Conservation (phyloP, 495 filamentous ascomycete species). For the Recurvomyces mirabilis region DNA sequence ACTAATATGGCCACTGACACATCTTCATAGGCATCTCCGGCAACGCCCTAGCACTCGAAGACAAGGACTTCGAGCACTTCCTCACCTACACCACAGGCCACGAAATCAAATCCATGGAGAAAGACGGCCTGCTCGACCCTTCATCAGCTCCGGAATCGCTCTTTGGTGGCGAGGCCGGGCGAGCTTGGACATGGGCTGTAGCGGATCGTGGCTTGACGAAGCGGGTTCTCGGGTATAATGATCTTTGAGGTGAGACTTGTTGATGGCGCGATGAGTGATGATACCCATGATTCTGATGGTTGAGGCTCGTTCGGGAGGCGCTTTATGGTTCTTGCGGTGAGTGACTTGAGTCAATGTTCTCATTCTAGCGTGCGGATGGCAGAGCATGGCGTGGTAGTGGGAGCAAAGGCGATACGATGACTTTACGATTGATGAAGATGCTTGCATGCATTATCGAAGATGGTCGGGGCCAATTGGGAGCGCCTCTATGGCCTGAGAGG, state of each 20-base stretch:
- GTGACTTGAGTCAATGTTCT: no score
- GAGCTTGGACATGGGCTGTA: constrained; percentile 39
- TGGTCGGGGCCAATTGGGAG: no score
- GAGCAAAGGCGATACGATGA: no score
- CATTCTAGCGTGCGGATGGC: no score
- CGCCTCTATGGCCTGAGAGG: no score
- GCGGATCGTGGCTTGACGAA: constrained; percentile 31
- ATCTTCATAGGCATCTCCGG: constrained; percentile 38
- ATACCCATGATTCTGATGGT: not conserved
- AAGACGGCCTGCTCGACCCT: constrained; percentile 33
- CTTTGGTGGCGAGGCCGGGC: constrained; percentile 38
- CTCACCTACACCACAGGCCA: constrained; percentile 41
- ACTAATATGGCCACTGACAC: not conserved
- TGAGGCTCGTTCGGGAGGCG: no score
- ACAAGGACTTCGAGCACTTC: constrained; percentile 39
- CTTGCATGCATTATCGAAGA: no score
- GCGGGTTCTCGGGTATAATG: constrained; percentile 37
- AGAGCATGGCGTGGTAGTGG: no score
- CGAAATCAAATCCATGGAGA: constrained; percentile 39
- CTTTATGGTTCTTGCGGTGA: no score
- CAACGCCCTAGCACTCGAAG: constrained; percentile 43
- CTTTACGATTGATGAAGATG: no score
- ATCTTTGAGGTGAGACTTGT: constrained; percentile 32
- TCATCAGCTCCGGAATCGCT: constrained; percentile 32
- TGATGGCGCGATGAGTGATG: not conserved